These are phyloP conservation scores for Ascobolus immersus DNA, from an alignment of 495 filamentous ascomycete genomes.

Conservation along the genomic window DNA sequence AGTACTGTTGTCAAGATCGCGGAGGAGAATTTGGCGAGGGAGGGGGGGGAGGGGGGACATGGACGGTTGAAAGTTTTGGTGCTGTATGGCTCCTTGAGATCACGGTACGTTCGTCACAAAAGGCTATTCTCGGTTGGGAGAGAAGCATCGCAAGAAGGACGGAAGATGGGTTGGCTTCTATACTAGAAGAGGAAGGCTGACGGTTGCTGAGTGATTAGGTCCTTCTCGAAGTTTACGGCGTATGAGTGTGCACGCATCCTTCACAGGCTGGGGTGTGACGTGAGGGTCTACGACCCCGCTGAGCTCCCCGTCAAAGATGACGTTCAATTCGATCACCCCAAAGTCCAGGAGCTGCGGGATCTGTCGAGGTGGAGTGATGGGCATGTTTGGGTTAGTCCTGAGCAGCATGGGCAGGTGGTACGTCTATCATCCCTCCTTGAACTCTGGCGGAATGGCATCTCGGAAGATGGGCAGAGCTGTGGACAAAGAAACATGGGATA, in stretches of 20 bases:
- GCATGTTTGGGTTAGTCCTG: slow-evolving; percentile 41
- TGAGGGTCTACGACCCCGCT: slow-evolving; percentile 35
- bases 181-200: background rate
- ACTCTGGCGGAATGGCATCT: no score
- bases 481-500: background rate
- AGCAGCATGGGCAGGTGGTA: slow-evolving; percentile 47
- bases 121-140: no score
- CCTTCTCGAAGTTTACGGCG: slow-evolving; percentile 36
- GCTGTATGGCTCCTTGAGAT: slow-evolving; percentile 34
- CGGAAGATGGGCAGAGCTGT: no score
- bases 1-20: slow-evolving; percentile 29
- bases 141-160: no score
- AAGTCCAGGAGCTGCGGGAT: slow-evolving; percentile 39
- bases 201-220: slow-evolving; percentile 17
- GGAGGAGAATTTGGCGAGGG: slow-evolving; percentile 19
- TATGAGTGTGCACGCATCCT: slow-evolving; percentile 36
- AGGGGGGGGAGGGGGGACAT: no score
- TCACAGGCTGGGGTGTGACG: slow-evolving; percentile 42
- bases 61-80: slow-evolving; percentile 33
- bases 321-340: slow-evolving; percentile 28
- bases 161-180: background rate
- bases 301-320: slow-evolving; percentile 40
- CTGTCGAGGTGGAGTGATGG: slow-evolving; percentile 44
- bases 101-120: slow-evolving; percentile 19
- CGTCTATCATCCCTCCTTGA: slow-evolving; percentile 7